Conservation (phyloP, 1,139 yeast species). For the Trichomonascaceae sp. region DNA sequence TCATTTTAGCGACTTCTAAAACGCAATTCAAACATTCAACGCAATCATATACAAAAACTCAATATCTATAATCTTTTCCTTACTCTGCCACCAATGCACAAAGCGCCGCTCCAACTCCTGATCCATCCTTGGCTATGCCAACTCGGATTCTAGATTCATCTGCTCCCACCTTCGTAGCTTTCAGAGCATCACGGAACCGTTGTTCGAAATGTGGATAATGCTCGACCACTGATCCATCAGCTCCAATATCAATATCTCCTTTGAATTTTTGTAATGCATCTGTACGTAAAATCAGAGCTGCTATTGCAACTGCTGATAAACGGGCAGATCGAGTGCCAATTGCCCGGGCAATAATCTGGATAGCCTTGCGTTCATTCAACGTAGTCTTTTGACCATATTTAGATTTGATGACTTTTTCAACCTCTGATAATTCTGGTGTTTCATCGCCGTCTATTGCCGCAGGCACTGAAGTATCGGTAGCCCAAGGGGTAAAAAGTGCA, state of each 20-base stretch:
- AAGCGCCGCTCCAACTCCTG: constrained; percentile 94
- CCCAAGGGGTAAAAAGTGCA: constrained; percentile 55
- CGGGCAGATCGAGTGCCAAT: constrained; percentile 81
- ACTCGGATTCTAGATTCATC: constrained; percentile 64
- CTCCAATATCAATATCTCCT: constrained; percentile 79
- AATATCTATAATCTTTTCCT: not conserved
- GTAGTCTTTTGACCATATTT: constrained; percentile 49
- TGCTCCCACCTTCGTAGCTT: constrained; percentile 49
- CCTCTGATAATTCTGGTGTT: constrained; percentile 59
- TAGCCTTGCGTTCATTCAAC: constrained; percentile 59
- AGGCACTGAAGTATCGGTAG: constrained; percentile 72
- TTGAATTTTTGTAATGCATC: constrained; percentile 45
- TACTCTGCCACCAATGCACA: constrained; percentile 51
- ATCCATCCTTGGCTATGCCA: constrained; percentile 85
- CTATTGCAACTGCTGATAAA: constrained; percentile 80
- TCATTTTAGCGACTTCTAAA: too few relatives aligned
- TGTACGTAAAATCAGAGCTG: constrained; percentile 62
- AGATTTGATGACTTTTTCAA: constrained; percentile 40
- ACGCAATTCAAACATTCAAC: too few relatives aligned
- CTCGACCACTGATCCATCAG: constrained; percentile 91
- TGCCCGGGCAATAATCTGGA: constrained; percentile 68
- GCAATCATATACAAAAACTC: not conserved
- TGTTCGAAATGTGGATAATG: constrained; percentile 83
- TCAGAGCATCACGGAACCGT: constrained; percentile 68
- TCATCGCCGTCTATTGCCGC: constrained; percentile 80